Evolutionary conservation across 1,284 basidiomycete genomes (phyloP), one percentile per base, ranked within the genome.

Genomic region (Sporisorium scitamineum): DNA sequence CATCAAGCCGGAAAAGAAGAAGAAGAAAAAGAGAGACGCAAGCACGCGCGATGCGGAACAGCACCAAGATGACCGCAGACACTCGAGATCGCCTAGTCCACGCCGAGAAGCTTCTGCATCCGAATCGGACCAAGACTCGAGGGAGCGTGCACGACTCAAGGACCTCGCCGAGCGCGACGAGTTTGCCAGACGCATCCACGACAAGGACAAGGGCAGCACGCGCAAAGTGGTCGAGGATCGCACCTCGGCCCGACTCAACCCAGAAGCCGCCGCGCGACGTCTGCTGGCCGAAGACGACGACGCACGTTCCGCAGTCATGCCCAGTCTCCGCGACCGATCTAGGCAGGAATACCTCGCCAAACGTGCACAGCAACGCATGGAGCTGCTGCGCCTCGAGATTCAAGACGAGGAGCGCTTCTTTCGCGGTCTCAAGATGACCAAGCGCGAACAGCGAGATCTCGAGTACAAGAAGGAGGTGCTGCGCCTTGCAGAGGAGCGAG

Each of bases 271-370:
- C 22, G 89, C 91, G 71, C 89, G 94, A 68, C 89, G 93, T 72
- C 89, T 91, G 58, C 87, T 98, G 3, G 95, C 70, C 11, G 76
- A 79, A 39, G 81, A 80, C 55, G 69, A 64, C 34, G 68, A 76
- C n/a, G 80, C 78, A 14, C 69, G 79, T 9, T 50, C 61, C 18
- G 65, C 65, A 27, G 81, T 78, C 34, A 80, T 82, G 73, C 75
- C 78, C 26, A 59, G 53, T 32, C 66, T 85, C 37, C 78, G 83
- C 10, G 78, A 85, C 22, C 78, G 83, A 13, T 80, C 81, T 2
- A 71, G 93, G 16, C 94, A 97, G 77, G 95, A 98, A 84, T 99
- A 99, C 84, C 89, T 99, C 67, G 92, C 93, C 27, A 99, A 99
- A 86, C 92, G 97, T 80, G 95, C 97, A 86, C 88, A 93, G 51